These are phyloP conservation scores for Akebia trifoliata DNA, from an alignment of 164 flowering plant species.

Conservation along the genomic window DNA sequence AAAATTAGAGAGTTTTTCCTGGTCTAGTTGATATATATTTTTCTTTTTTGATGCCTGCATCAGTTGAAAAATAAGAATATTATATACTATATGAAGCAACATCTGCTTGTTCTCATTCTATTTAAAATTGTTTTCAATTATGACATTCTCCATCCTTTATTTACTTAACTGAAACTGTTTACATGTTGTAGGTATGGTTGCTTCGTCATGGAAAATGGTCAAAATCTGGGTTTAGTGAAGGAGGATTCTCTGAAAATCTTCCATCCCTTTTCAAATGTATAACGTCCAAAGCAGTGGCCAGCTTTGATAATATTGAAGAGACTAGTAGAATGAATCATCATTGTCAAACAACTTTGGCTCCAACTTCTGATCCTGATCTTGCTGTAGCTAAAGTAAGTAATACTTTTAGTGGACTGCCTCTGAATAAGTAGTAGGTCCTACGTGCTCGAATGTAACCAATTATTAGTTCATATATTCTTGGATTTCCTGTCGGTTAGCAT, in stretches of 20 bases:
- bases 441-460: neutral
- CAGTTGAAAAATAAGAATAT: too few species aligned
- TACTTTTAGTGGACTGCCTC: neutral
- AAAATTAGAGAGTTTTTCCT: too few species aligned
- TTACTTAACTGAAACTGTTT: neutral
- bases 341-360: constrained; percentile 1
- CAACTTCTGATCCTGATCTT: constrained; percentile 7
- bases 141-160: neutral
- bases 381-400: constrained; percentile 12
- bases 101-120: neutral
- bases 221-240: constrained; percentile 12
- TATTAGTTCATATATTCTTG: neutral
- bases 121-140: neutral
- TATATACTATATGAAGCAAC: neutral
- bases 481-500: neutral
- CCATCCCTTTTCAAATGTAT: constrained; percentile 37
- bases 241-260: constrained; percentile 22
- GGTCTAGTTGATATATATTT: too few species aligned
- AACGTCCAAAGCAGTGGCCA: constrained; percentile 27
- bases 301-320: constrained; percentile 32
- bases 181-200: constrained; percentile 7
- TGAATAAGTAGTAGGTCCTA: neutral
- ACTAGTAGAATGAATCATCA: constrained; percentile 3
- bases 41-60: too few species aligned
- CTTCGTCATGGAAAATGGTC: constrained; percentile 25